A percentile compares a stretch with the other conserved stretches of the same genome.
These are phyloP conservation scores for Kuraishia floccosa DNA, from an alignment of 805 yeast genomes.

Conservation along the genomic window DNA sequence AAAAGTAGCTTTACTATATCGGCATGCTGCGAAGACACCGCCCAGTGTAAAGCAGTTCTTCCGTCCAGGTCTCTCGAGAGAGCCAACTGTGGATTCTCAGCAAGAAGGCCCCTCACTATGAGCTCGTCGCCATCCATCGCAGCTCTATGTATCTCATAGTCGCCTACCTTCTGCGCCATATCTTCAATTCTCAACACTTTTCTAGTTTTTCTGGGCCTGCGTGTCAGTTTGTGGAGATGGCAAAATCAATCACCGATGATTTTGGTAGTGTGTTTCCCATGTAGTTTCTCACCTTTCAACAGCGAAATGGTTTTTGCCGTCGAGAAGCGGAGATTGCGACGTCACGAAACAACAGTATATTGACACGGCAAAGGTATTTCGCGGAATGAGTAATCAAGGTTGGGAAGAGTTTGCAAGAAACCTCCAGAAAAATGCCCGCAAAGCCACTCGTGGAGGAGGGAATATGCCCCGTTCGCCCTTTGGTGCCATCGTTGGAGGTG, in stretches of 20 bases:
- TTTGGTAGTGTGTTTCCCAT: too few species aligned
- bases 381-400: constrained; percentile 24
- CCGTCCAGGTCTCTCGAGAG: constrained; percentile 54
- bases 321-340: too few species aligned
- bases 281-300: too few species aligned
- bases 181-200: neutral
- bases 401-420: constrained; percentile 42
- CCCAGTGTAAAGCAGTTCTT: constrained; percentile 85
- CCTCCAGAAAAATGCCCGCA: constrained; percentile 32
- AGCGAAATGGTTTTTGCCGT: too few species aligned
- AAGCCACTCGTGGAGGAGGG: constrained; percentile 21
- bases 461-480: constrained; percentile 22
- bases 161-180: neutral
- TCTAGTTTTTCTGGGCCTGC: too few species aligned
- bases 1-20: constrained; percentile 38
- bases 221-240: too few species aligned
- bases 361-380: too few species aligned
- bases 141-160: constrained; percentile 40
- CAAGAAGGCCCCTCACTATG: constrained; percentile 38
- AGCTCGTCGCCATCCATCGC: constrained; percentile 48
- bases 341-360: too few species aligned
- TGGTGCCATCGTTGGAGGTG: constrained; percentile 51
- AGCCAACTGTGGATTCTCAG: constrained; percentile 35
- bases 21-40: constrained; percentile 49
- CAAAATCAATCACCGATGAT: too few species aligned